Conservation (phyloP, 495 filamentous ascomycete species). For the Oleoguttula mirabilis region DNA sequence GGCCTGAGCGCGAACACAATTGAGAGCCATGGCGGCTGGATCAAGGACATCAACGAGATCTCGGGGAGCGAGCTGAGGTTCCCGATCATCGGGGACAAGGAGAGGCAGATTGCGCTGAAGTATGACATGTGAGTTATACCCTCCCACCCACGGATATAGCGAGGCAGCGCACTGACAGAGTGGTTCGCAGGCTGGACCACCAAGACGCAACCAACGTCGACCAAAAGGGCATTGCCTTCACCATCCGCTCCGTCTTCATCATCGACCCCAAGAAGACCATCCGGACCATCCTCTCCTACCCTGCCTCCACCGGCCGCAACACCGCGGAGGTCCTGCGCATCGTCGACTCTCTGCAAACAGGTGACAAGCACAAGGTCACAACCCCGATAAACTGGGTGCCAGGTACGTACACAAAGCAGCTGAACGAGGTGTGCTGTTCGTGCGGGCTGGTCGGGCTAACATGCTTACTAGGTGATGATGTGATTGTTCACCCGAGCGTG, state of each 20-base stretch:
- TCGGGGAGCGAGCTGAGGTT: conserved; percentile 44
- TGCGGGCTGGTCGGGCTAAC: not conserved
- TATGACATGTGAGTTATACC: conserved; percentile 96
- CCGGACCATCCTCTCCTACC: conserved; percentile 90
- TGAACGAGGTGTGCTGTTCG: conserved; percentile 38
- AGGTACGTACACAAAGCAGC: conserved; percentile 47
- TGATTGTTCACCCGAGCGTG: conserved; percentile 85
- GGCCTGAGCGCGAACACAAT: conserved; percentile 50
- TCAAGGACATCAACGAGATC: conserved; percentile 55
- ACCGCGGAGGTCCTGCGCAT: conserved; percentile 91
- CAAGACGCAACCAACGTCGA: conserved; percentile 64
- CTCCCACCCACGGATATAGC: no score
- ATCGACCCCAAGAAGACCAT: conserved; percentile 98
- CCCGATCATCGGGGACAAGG: conserved; percentile 94
- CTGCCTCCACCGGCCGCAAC: conserved; percentile 94
- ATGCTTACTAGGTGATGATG: conserved; percentile 44
- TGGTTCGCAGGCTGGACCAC: conserved; percentile 58
- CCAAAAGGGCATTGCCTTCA: conserved; percentile 90
- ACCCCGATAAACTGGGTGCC: conserved; percentile 44
- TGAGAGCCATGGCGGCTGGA: conserved; percentile 48
- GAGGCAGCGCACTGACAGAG: conserved; percentile 2
- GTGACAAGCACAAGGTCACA: conserved; percentile 89
- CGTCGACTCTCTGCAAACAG: conserved; percentile 91
- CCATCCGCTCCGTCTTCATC: conserved; percentile 97
- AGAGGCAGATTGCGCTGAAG: conserved; percentile 76